These are phyloP conservation scores for Rhizopogon vinicolor DNA, from an alignment of 768 basidiomycete species.

Conservation along the genomic window DNA sequence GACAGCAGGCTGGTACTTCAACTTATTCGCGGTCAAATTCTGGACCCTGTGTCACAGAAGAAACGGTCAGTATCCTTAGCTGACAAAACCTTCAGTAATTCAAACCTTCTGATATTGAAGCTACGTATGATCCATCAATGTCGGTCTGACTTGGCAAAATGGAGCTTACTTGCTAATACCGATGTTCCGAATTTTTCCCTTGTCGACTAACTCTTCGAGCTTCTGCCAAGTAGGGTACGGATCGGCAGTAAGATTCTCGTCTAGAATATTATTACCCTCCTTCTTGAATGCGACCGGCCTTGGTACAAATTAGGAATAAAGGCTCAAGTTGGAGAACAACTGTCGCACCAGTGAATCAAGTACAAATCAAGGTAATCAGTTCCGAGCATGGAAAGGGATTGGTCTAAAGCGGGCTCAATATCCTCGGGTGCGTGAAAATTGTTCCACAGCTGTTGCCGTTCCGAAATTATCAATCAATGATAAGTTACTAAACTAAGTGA, in stretches of 20 bases:
- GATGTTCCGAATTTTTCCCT: constrained; percentile 75
- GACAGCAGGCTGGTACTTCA: constrained; percentile 59
- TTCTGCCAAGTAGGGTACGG: constrained; percentile 80
- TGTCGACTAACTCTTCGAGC: constrained; percentile 72
- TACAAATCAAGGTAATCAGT: constrained; percentile 78
- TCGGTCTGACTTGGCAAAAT: not conserved
- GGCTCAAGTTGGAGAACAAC: not conserved
- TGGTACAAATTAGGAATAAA: not conserved
- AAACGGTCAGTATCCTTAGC: not conserved
- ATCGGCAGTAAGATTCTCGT: constrained; percentile 56
- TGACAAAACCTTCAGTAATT: not conserved
- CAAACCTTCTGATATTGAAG: constrained; percentile 55
- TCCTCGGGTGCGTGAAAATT: constrained; percentile 71
- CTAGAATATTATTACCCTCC: constrained; percentile 42
- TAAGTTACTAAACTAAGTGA: not conserved
- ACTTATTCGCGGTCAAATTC: constrained; percentile 57
- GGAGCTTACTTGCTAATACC: constrained; percentile 72
- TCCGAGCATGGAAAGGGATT: constrained; percentile 55
- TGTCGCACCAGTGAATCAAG: constrained; percentile 67
- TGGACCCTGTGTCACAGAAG: constrained; percentile 33
- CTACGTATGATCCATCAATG: constrained; percentile 18
- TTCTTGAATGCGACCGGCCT: constrained; percentile 71
- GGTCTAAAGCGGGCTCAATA: constrained; percentile 62
- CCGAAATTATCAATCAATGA: not conserved
- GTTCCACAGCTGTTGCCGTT: constrained; percentile 58